phyloP scores from a whole-genome alignment of 2,329 filamentous ascomycete species.

The Alternaria longipes region DNA sequence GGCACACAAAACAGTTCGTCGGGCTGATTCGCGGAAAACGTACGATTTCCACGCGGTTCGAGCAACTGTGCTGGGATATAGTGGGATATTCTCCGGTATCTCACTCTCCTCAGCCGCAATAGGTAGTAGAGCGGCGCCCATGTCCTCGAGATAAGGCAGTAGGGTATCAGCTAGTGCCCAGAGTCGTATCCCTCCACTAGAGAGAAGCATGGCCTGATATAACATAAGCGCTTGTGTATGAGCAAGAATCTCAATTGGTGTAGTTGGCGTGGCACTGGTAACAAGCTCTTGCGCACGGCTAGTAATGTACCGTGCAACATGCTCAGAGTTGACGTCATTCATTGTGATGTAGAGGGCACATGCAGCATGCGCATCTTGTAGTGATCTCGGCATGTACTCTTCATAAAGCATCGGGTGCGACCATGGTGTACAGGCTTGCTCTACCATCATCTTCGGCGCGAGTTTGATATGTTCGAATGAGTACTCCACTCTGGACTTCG shows the following conservation, averaged over 20 bases:
- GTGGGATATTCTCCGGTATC: constrained; percentile 37
- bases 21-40: constrained; percentile 63
- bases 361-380: constrained; percentile 64
- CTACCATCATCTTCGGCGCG: constrained; percentile 55
- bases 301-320: constrained; percentile 62
- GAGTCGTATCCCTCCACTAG: constrained; percentile 34
- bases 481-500: constrained; percentile 37
- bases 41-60: constrained; percentile 61
- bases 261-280: constrained; percentile 21
- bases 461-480: constrained; percentile 40
- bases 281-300: constrained; percentile 57
- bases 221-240: constrained; percentile 42
- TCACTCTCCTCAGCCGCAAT: constrained; percentile 27
- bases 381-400: constrained; percentile 60
- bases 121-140: constrained; percentile 12
- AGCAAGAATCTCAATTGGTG: constrained; percentile 35
- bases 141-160: constrained; percentile 28
- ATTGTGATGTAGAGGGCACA: constrained; percentile 64
- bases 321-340: constrained; percentile 58
- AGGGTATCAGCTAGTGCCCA: constrained; percentile 29
- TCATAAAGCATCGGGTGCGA: constrained; percentile 62
- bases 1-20: constrained; percentile 61
- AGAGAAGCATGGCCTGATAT: constrained; percentile 42
- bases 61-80: constrained; percentile 52
- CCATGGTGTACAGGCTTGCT: constrained; percentile 63